A percentile compares a stretch with the other conserved stretches of the same genome.
Evolutionary conservation across 106 monocot species (phyloP).

Genomic region (Apostasia ramifera): DNA sequence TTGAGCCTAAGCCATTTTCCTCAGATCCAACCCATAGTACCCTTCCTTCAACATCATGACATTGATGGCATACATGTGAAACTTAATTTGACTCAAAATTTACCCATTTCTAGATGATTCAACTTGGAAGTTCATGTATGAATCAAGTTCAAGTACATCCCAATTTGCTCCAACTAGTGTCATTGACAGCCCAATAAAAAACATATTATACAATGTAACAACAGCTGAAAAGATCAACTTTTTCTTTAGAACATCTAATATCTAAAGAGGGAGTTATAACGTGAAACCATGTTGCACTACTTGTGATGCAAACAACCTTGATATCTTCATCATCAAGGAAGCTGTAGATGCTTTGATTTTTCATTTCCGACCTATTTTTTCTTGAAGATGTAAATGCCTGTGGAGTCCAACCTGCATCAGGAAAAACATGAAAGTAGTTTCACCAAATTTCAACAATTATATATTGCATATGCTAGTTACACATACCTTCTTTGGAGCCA

Average conservation of each 20-base stretch:
- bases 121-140: no score
- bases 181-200: neutral
- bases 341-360: slow-evolving; percentile 70
- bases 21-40: no score
- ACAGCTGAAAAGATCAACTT: no score
- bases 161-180: no score
- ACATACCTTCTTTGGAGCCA: slow-evolving; percentile 89
- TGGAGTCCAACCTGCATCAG: slow-evolving; percentile 78
- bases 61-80: no score
- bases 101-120: no score
- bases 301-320: slow-evolving; percentile 36
- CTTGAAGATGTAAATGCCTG: slow-evolving; percentile 90
- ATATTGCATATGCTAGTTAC: neutral
- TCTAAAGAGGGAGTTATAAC: no score
- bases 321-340: slow-evolving; percentile 96
- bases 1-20: no score
- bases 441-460: neutral
- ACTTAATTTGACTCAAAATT: no score
- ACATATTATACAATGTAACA: neutral
- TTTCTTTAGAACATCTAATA: no score
- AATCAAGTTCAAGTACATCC: no score
- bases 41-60: no score
- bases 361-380: slow-evolving; percentile 73
- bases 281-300: neutral
- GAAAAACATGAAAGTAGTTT: neutral